These are phyloP conservation scores for Lizonia empirigonia DNA, from an alignment of 2,329 filamentous ascomycete species.

Conservation along the genomic window DNA sequence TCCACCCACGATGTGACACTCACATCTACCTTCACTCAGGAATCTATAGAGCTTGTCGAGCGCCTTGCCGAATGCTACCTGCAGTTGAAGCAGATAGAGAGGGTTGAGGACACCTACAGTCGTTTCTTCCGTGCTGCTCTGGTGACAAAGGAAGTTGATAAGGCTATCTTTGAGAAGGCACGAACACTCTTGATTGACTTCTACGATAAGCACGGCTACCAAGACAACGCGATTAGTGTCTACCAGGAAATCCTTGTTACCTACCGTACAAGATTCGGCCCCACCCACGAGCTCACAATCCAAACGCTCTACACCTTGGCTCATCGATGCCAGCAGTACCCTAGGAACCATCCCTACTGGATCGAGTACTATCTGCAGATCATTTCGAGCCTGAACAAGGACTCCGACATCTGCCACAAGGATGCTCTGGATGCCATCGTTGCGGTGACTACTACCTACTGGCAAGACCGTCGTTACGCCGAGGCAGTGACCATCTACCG, in stretches of 20 bases:
- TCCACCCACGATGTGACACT: slow-evolving; percentile 54
- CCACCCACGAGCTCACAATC: slow-evolving; percentile 53
- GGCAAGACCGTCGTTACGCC: slow-evolving; percentile 52
- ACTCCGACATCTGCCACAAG: slow-evolving; percentile 47
- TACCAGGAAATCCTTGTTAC: slow-evolving; percentile 48
- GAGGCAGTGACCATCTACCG: slow-evolving; percentile 52
- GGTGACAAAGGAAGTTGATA: slow-evolving; percentile 36
- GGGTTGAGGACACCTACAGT: slow-evolving; percentile 48
- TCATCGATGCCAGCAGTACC: slow-evolving; percentile 42
- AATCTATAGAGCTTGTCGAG: slow-evolving; percentile 55
- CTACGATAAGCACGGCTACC: slow-evolving; percentile 48
- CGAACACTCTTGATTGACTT: slow-evolving; percentile 44
- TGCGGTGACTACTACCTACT: slow-evolving; percentile 53
- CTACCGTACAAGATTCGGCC: slow-evolving; percentile 37
- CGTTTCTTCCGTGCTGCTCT: slow-evolving; percentile 49
- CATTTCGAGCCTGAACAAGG: slow-evolving; percentile 50
- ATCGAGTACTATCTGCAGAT: slow-evolving; percentile 57
- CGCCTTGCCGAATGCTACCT: slow-evolving; percentile 55
- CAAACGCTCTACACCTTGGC: slow-evolving; percentile 56
- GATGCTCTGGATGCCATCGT: slow-evolving; percentile 51
- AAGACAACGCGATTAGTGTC: slow-evolving; percentile 44
- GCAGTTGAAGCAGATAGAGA: slow-evolving; percentile 44
- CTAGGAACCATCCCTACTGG: slow-evolving; percentile 52
- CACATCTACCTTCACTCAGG: slow-evolving; percentile 51
- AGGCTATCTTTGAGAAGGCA: slow-evolving; percentile 42